These are phyloP conservation scores for Ilyonectria robusta DNA, from an alignment of 2,329 filamentous ascomycete species.

Conservation along the genomic window DNA sequence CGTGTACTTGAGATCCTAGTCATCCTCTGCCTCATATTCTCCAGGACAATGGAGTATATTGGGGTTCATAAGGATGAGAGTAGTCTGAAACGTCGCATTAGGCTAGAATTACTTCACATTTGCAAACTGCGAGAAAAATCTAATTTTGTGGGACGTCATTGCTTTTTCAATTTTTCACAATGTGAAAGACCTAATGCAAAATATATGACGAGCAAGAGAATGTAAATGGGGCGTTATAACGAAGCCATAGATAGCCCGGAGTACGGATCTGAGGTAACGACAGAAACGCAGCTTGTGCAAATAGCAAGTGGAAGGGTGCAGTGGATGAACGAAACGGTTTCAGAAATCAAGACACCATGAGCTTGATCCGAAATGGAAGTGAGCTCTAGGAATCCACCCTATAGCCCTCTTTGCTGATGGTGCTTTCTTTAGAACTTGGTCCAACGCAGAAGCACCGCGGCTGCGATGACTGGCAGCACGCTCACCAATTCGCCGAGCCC, in stretches of 20 bases:
- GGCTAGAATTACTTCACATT: not conserved
- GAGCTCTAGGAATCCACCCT: constrained; percentile 18
- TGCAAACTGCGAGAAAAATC: too few species aligned
- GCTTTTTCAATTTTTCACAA: too few species aligned
- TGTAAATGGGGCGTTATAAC: not conserved
- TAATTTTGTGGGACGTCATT: too few species aligned
- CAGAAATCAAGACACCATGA: not conserved
- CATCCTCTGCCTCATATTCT: too few species aligned
- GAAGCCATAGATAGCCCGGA: too few species aligned
- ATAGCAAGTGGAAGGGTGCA: not conserved
- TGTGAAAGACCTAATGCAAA: not conserved
- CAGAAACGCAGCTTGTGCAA: constrained; percentile 30
- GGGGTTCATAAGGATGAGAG: too few species aligned
- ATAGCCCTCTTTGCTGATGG: not conserved
- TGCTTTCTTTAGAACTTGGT: constrained; percentile 37
- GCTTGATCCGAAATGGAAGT: constrained; percentile 16
- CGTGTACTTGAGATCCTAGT: too few species aligned
- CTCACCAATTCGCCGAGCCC: constrained; percentile 82
- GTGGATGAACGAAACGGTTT: not conserved
- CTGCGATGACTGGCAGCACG: constrained; percentile 75
- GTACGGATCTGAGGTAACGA: constrained; percentile 20
- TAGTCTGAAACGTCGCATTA: too few species aligned
- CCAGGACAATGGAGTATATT: too few species aligned
- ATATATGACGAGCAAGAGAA: not conserved
- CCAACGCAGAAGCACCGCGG: constrained; percentile 46